Base-by-base conservation (phyloP, 1,284 basidiomycete genomes). In the Sporisorium iseilematis-ciliati region DNA sequence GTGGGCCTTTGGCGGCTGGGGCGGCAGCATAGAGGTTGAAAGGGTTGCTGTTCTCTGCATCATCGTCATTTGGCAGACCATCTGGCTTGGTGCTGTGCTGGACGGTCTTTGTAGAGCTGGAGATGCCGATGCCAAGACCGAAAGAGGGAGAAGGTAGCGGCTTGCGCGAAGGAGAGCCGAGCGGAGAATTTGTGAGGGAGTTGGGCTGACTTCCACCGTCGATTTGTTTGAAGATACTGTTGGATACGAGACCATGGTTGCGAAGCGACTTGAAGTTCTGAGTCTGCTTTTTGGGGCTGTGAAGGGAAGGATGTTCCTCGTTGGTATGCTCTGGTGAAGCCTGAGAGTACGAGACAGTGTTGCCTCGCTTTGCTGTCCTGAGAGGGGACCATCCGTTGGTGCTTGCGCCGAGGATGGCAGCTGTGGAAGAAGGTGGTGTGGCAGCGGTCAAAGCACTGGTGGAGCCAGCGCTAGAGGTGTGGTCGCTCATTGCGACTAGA, bases 321-420 rank as follows among this genome's bases (percentile, higher is more conserved):
- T 33, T 50, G n/a, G 11, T 16, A 23, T 65, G 54, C 16, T 70
- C 64, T 48, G 77, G 67, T 10, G 63, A 62, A 21, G 50, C 25
- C 21, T 69, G 62, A 16, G 65, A 60, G 46, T 74, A 74, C 23
- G 57, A 54, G n/a, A 69, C 65, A 8, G 65, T 68, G 40, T 53
- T 23, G n/a, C 38, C 62, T 18, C 56, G 60, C 46, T 77, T 77
- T 6, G 54, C 21, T 1, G 70, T 69, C 25, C 73, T 52, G 41
- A 73, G 64, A 7, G 80, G 80, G 1, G 80, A 79, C 80, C 80
- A 82, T 33, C 80, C 80, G 25, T 61, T 73, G 45, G 77, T 66
- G 57, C 75, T 77, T 35, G 80, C 79, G 35, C 79, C 80, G 33
- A 80, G 60, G 59, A 82, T 82, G 51, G 77, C 77, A 11, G 77